Conservation (phyloP, 768 basidiomycete species). For the Butyriboletus loyo region DNA sequence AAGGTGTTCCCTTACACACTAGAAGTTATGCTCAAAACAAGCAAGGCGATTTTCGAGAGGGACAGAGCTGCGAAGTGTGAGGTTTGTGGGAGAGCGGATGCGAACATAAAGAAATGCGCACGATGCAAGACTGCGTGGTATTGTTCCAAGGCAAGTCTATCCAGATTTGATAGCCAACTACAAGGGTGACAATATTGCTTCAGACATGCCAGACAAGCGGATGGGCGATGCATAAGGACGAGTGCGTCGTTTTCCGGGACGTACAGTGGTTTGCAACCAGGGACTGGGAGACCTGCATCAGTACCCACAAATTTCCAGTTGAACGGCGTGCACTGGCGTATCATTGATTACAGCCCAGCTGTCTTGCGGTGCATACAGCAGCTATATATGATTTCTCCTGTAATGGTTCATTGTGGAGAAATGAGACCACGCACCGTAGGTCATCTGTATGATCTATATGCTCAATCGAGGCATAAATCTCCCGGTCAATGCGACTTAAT, state of each 20-base stretch:
- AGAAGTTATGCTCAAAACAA: slow-evolving; percentile 26
- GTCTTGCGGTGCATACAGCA: neutral
- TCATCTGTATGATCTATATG: neutral
- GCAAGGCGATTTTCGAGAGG: slow-evolving; percentile 20
- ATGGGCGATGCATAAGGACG: slow-evolving; percentile 23
- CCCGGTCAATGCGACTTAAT: neutral
- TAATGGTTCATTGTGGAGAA: neutral
- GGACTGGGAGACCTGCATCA: slow-evolving; percentile 23
- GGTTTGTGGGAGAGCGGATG: slow-evolving; percentile 17
- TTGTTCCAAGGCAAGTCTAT: slow-evolving; percentile 27
- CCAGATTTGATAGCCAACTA: neutral
- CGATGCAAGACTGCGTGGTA: slow-evolving; percentile 29
- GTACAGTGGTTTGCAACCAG: slow-evolving; percentile 31
- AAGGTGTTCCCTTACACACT: slow-evolving; percentile 28
- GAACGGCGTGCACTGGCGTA: slow-evolving; percentile 15
- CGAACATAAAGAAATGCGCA: slow-evolving; percentile 23
- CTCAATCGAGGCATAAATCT: neutral
- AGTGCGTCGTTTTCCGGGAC: slow-evolving; percentile 24
- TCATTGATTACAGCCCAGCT: slow-evolving; percentile 5
- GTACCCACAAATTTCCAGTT: slow-evolving; percentile 19
- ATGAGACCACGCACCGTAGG: neutral
- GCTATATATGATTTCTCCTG: neutral
- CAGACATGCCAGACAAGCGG: slow-evolving; percentile 24
- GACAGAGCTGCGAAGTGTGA: slow-evolving; percentile 22
- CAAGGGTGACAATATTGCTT: slow-evolving; percentile 1